These are phyloP conservation scores for Talaromyces liani DNA, from an alignment of 495 filamentous ascomycete species.

Conservation along the genomic window DNA sequence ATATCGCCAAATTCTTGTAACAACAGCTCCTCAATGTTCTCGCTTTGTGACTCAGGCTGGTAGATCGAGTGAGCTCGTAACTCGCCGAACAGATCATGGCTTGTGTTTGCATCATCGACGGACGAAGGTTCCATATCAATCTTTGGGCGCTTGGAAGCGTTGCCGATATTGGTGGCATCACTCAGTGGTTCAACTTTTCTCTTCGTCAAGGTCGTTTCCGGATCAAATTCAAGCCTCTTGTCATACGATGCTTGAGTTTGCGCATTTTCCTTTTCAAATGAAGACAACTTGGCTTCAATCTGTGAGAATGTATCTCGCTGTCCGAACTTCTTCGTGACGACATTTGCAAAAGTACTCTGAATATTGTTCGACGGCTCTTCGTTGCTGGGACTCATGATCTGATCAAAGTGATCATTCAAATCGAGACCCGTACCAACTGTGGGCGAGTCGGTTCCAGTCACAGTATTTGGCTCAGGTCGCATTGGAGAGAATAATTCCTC, in stretches of 20 bases:
- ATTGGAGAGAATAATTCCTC: not conserved
- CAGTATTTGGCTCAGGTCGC: not conserved
- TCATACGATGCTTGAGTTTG: not conserved
- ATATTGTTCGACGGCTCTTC: not conserved
- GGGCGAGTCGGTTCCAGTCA: not conserved
- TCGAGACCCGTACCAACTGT: not conserved
- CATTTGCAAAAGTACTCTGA: not conserved
- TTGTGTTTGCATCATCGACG: not conserved
- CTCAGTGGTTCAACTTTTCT: not conserved
- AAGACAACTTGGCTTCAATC: too few relatives aligned
- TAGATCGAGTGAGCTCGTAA: not conserved
- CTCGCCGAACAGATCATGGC: not conserved
- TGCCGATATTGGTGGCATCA: not conserved
- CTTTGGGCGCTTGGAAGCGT: not conserved
- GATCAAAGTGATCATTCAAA: not conserved
- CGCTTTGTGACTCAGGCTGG: slow-evolving; percentile 2
- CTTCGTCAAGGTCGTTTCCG: not conserved
- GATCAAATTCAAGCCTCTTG: not conserved
- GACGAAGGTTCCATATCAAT: not conserved
- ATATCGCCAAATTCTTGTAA: slow-evolving; percentile 32
- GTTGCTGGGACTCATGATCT: not conserved
- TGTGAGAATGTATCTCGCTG: not conserved
- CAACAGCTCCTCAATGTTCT: slow-evolving; percentile 28
- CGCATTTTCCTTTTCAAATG: not conserved
- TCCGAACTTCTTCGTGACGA: not conserved